Evolutionary conservation across 1,284 basidiomycete genomes (phyloP).

Genomic region (Cutaneotrichosporon sp.): DNA sequence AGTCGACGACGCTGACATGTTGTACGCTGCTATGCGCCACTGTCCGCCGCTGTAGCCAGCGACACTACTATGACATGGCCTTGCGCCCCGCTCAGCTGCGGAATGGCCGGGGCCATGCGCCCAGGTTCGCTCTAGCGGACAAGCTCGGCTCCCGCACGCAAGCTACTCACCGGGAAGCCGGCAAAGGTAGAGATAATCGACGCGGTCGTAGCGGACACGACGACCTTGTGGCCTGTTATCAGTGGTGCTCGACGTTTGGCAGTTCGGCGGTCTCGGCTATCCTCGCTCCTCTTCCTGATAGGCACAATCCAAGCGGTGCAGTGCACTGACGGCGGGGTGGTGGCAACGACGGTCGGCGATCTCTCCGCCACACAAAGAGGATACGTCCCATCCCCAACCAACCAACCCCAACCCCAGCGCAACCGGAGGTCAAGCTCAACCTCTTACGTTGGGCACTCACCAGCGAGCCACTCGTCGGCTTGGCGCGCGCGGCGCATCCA

Average conservation of each 20-base stretch:
- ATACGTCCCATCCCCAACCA: neutral
- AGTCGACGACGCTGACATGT: neutral
- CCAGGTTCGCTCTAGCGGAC: neutral
- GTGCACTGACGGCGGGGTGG: neutral
- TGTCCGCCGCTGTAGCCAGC: no score
- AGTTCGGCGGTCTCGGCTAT: neutral
- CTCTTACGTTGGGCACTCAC: neutral
- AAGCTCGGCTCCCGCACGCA: neutral
- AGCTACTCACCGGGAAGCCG: constrained; percentile 50
- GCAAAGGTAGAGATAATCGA: constrained; percentile 53
- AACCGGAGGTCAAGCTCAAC: neutral
- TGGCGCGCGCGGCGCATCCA: constrained; percentile 18
- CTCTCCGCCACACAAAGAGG: neutral
- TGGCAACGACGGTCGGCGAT: neutral
- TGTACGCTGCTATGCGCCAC: no score
- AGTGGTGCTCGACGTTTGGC: neutral
- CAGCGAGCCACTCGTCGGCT: constrained; percentile 16
- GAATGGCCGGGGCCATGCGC: neutral
- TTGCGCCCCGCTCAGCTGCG: neutral
- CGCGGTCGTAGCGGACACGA: constrained; percentile 52
- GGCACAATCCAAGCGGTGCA: neutral
- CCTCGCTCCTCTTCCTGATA: neutral
- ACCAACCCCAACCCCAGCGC: neutral
- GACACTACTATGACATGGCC: no score
- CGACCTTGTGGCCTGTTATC: constrained; percentile 42